Base-by-base conservation (phyloP, 495 filamentous ascomycete genomes). In the Penicillium longicatenatum region DNA sequence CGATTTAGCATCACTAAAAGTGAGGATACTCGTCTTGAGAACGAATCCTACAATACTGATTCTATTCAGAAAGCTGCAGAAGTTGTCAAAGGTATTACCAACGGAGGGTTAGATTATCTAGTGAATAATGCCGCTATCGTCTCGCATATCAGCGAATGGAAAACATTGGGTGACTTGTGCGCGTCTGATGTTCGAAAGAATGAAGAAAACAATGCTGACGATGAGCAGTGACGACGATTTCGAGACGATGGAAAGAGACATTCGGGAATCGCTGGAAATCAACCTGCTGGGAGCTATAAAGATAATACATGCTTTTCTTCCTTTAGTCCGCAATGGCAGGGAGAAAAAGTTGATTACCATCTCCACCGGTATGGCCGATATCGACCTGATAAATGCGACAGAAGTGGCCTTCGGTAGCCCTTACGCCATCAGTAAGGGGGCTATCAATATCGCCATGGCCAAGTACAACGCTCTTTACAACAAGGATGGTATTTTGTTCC, bases 331-430 rank as follows among this genome's bases (percentile, higher is more conserved):
- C 3, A 69, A 72, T n/a, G 80, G 82, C 26, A 61, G 65, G 11
- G 60, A 24, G 24, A 86, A 85, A 65, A 87, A 87, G 57, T 73
- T 85, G 50, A 74, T 86, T 52, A 51, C 75, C 24, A 77, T 86
- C 26, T 79, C 81, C 10, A 75, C 62, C 11, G 84, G 80, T 26
- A 24, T 69, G 22, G 81, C 70, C 1, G 83, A 82, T 55, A 24
- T 82, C 17, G 77, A 84, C 47, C 44, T 79, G 4, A 70, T 70
- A 45, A 63, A 70, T 19, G 62, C 70, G 4, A 67, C 49, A 31
- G 62, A 67, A 4, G 41, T 79, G 29, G 62, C 67, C 1, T 19
- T 54, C 7, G 49, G 26, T 16, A 43, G 67, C 14, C 31, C 66
- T 16, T 82, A 81, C 55, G 55, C 71, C 4, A 63, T 67, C 30